Evolutionary conservation across 116 monocot genomes (phyloP).

Genomic region (Posidonia oceanica): DNA sequence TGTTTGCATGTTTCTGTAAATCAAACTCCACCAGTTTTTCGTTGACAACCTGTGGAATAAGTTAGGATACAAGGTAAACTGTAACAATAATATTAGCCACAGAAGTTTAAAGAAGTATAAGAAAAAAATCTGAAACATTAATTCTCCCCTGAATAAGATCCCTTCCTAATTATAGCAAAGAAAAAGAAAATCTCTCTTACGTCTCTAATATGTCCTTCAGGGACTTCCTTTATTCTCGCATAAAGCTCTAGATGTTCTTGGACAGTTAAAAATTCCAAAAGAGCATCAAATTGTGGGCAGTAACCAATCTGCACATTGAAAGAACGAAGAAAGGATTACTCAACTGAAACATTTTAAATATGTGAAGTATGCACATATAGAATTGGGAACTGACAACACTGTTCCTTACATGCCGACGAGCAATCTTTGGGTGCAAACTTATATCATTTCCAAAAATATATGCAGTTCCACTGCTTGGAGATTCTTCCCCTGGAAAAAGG

Average conservation of each 20-base stretch:
- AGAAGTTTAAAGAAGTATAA: neutral
- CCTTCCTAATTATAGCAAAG: neutral
- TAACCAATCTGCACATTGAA: constrained; percentile 62
- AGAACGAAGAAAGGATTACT: constrained; percentile 2
- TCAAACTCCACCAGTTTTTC: constrained; percentile 84
- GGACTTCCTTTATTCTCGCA: constrained; percentile 79
- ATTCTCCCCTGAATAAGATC: too few relatives aligned
- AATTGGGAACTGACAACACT: neutral
- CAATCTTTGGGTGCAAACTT: constrained; percentile 51
- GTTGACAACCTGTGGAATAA: constrained; percentile 47
- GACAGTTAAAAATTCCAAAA: constrained; percentile 74
- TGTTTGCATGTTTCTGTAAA: constrained; percentile 65
- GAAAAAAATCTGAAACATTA: constrained; percentile 5
- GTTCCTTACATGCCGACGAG: constrained; percentile 48
- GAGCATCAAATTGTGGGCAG: constrained; percentile 95
- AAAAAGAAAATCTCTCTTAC: constrained; percentile 17
- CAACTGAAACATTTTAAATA: neutral
- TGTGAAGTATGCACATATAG: neutral
- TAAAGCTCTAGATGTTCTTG: constrained; percentile 88
- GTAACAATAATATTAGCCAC: too few relatives aligned
- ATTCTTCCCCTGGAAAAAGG: constrained; percentile 50
- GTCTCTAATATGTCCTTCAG: constrained; percentile 39
- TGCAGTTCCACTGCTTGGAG: constrained; percentile 77
- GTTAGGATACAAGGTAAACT: neutral
- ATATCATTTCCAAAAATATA: constrained; percentile 87